These are phyloP conservation scores for Trichosporon sp. DNA, from an alignment of 1,284 basidiomycete genomes.

Conservation along the genomic window DNA sequence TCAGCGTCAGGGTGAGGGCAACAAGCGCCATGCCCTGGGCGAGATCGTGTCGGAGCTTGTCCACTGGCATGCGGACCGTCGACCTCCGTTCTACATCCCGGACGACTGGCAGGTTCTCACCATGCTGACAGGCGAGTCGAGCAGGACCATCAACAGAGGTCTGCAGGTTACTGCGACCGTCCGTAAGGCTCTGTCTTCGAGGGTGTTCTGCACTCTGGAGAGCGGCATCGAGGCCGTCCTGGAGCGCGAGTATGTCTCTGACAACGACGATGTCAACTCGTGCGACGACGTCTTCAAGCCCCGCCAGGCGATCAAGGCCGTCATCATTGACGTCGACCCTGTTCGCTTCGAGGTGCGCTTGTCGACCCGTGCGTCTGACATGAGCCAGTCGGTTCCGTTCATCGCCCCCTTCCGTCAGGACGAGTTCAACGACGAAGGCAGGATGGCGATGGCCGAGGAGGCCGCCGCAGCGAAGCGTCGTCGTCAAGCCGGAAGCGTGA, in stretches of 20 bases:
- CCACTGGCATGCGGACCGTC: slow-evolving; percentile 77
- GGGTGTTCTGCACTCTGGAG: slow-evolving; percentile 64
- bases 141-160: slow-evolving; percentile 73
- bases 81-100: slow-evolving; percentile 70
- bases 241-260: slow-evolving; percentile 66
- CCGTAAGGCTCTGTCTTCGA: slow-evolving; percentile 38
- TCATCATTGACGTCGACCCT: slow-evolving; percentile 74
- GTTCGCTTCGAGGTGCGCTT: slow-evolving; percentile 72
- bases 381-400: slow-evolving; percentile 58
- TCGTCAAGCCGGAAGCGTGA: slow-evolving; percentile 72
- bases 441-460: slow-evolving; percentile 68
- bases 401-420: slow-evolving; percentile 49
- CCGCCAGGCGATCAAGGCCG: slow-evolving; percentile 77
- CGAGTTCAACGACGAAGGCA: slow-evolving; percentile 44
- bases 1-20: slow-evolving; percentile 69
- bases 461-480: slow-evolving; percentile 79
- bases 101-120: slow-evolving; percentile 80
- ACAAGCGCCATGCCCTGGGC: slow-evolving; percentile 84
- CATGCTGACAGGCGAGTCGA: slow-evolving; percentile 93
- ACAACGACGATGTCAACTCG: slow-evolving; percentile 55
- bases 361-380: slow-evolving; percentile 72
- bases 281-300: slow-evolving; percentile 64
- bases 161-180: slow-evolving; percentile 81
- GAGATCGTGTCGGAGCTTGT: slow-evolving; percentile 89
- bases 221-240: slow-evolving; percentile 90